phyloP scores from a whole-genome alignment of 1,139 yeast genomes.

The Candida freyschussii region DNA sequence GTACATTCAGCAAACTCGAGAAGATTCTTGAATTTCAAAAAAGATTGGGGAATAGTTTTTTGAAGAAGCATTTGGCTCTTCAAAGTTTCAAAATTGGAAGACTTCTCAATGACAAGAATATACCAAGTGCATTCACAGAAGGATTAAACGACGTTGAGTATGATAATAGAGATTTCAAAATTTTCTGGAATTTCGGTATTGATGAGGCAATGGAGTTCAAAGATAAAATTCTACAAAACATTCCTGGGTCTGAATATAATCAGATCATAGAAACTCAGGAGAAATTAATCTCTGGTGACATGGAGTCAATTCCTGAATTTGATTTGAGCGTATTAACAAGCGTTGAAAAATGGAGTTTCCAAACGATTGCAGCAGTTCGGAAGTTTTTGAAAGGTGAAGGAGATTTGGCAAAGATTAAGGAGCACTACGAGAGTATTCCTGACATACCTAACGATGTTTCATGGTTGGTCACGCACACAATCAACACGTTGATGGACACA shows the following conservation, averaged over 20 bases:
- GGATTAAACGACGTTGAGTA: conserved; percentile 4
- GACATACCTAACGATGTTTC: conserved; percentile 10
- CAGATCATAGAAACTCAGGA: conserved; percentile 12
- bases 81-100: conserved; percentile 36
- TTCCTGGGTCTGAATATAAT: conserved; percentile 16
- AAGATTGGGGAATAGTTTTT: conserved; percentile 34
- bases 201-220: conserved; percentile 22
- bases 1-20: conserved; percentile 55
- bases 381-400: conserved; percentile 13
- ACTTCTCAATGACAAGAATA: conserved; percentile 26
- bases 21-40: conserved; percentile 53
- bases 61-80: conserved; percentile 33
- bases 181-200: conserved; percentile 44
- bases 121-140: conserved; percentile 10
- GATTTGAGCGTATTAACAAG: conserved; percentile 24
- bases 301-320: conserved; percentile 6
- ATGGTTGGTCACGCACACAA: conserved; percentile 20
- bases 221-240: conserved; percentile 13
- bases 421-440: conserved; percentile 10
- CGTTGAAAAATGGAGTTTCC: conserved; percentile 33
- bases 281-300: conserved; percentile 12
- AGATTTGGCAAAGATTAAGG: background rate
- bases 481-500: conserved; percentile 16
- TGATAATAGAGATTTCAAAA: conserved; percentile 48
- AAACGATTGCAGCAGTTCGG: conserved; percentile 20